These are phyloP conservation scores for Helicocarpus griseus DNA, from an alignment of 2,329 filamentous ascomycete species.

Conservation along the genomic window DNA sequence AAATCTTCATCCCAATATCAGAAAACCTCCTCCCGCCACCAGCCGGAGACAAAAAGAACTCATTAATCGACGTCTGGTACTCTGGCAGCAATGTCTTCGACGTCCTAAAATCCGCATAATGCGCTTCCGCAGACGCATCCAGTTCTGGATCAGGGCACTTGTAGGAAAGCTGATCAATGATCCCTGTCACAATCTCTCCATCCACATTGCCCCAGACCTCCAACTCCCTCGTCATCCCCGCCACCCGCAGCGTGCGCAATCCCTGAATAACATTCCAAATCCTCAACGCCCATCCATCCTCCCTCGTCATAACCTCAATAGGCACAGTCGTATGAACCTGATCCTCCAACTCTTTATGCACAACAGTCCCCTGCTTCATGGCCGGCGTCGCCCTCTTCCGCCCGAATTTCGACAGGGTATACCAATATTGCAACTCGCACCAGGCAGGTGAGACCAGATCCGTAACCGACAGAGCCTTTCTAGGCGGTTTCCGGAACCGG, in stretches of 20 bases:
- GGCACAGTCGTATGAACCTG: conserved; percentile 70
- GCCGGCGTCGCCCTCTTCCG: conserved; percentile 64
- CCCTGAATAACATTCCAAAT: conserved; percentile 92
- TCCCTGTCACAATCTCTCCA: conserved; percentile 72
- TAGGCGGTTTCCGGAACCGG: conserved; percentile 67
- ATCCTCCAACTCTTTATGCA: conserved; percentile 78
- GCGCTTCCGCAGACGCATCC: conserved; percentile 48
- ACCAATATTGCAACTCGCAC: conserved; percentile 94
- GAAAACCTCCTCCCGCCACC: conserved; percentile 26
- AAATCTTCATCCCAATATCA: conserved; percentile 19
- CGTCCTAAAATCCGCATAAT: conserved; percentile 28
- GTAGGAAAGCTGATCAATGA: conserved; percentile 80
- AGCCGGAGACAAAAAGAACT: conserved; percentile 33
- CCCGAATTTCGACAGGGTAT: conserved; percentile 68
- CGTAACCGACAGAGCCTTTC: conserved; percentile 73
- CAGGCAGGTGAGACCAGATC: conserved; percentile 83
- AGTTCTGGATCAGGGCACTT: conserved; percentile 63
- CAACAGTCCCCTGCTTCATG: conserved; percentile 71
- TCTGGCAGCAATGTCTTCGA: conserved; percentile 29
- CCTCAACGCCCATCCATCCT: conserved; percentile 71
- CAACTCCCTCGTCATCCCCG: conserved; percentile 63
- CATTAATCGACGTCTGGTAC: conserved; percentile 37
- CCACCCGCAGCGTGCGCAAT: conserved; percentile 60
- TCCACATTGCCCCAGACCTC: conserved; percentile 80
- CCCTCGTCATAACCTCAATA: conserved; percentile 61